Base-by-base conservation (phyloP, 352 stramenopile genomes). In the Pythium brachiatum region DNA sequence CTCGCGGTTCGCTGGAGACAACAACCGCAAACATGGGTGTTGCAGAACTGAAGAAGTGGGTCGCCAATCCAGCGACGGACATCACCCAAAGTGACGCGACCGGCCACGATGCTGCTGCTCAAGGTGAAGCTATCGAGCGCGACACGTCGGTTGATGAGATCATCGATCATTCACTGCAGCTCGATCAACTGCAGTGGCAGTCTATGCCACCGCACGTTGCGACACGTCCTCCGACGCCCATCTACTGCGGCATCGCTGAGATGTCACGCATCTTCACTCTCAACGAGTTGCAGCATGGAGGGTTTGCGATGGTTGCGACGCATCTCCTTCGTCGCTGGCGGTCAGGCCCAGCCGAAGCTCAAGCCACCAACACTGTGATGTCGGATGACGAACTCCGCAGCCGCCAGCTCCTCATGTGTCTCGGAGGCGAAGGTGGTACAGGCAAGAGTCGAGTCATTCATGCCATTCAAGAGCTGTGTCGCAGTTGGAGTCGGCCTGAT, bases 371-470 rank as follows among this genome's bases (percentile, higher is more conserved):
- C 21, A 18, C 8, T 26, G 13, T 27, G 13, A 47, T 54, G 1
- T 38, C 12, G 6, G 57, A 57, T 25, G 46, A 50, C 5, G 57
- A 41, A 9, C 34, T 63, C 15, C 3, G 6, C 20, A 50, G 29
- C 2, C 57, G 18, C 2, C 57, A 64, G 20, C 58, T 65, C 2
- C 38, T 32, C 9, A 39, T 65, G 16, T 58, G 29, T 23, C 51
- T 65, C 25, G 58, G 50, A n/a, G 58, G 58, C 0, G 58, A 58
- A 20, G 58, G 58, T 0, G 50, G 58, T 9, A 65, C 58, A 0
- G 58, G 50, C 3, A 65, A 65, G 18, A 59, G 50, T 31, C 26
- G 62, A 0, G 56, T 69, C 11, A 69, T 64, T 53, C 7, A 23
- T 18, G 47, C 50, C 0, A 26, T 64, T 20, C 36, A 64, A 44